Conservation (phyloP, 768 basidiomycete species). For the Amanita phalloides region DNA sequence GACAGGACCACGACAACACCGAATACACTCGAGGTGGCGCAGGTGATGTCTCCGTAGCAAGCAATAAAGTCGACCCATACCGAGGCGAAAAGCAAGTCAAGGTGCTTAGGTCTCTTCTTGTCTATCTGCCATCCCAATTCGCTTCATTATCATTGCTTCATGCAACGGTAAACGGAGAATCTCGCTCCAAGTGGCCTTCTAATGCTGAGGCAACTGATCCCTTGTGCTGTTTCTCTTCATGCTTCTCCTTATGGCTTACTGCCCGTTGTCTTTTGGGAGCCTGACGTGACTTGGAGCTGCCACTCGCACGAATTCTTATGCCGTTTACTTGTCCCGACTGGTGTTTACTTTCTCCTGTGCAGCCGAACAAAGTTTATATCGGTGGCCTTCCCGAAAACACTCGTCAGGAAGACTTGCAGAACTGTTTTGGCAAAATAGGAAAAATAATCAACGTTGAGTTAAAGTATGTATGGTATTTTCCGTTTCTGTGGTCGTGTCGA, state of each 20-base stretch:
- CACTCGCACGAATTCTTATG: constrained; percentile 31
- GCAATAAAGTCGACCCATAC: constrained; percentile 34
- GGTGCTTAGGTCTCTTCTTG: constrained; percentile 71
- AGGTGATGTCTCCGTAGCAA: constrained; percentile 28
- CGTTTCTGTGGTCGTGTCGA: constrained; percentile 3
- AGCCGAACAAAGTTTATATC: constrained; percentile 92
- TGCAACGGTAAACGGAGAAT: constrained; percentile 6
- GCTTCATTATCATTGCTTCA: constrained; percentile 5
- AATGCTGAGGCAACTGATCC: constrained; percentile 25
- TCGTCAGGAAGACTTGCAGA: constrained; percentile 74
- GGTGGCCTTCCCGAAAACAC: constrained; percentile 85
- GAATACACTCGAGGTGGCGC: constrained; percentile 43
- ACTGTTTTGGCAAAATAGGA: constrained; percentile 82
- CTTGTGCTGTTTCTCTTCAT: constrained; percentile 24
- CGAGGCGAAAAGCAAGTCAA: constrained; percentile 70
- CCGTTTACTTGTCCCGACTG: constrained; percentile 42
- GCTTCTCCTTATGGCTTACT: constrained; percentile 25
- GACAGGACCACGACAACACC: constrained; percentile 36
- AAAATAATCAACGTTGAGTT: constrained; percentile 67
- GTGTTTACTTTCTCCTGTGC: constrained; percentile 64
- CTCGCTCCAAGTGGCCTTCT: constrained; percentile 24
- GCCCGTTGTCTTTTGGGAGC: constrained; percentile 22
- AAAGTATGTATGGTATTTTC: constrained; percentile 43
- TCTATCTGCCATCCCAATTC: constrained; percentile 10
- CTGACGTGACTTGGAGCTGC: constrained; percentile 28